These are phyloP conservation scores for Penicilliopsis zonata DNA, from an alignment of 495 filamentous ascomycete species.

Conservation along the genomic window DNA sequence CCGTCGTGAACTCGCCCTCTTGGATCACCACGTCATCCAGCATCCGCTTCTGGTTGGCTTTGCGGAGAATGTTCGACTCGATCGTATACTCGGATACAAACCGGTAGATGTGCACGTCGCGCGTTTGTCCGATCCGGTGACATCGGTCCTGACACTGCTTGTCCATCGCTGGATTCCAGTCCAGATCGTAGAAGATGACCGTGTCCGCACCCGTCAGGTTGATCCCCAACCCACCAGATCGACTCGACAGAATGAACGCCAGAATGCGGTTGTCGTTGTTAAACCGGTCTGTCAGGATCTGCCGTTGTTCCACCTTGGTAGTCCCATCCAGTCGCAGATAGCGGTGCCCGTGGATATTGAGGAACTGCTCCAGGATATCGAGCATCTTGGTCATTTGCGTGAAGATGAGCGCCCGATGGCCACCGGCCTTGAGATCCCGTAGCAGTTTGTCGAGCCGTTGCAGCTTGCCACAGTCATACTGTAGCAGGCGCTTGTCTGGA, in stretches of 20 bases:
- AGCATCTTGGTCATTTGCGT: constrained; percentile 99
- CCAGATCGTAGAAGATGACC: constrained; percentile 90
- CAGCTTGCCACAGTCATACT: constrained; percentile 97
- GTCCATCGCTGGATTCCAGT: constrained; percentile 99
- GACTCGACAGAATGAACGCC: constrained; percentile 87
- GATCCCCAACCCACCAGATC: constrained; percentile 90
- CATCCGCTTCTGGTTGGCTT: constrained; percentile 94
- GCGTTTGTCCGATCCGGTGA: constrained; percentile 95
- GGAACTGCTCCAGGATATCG: constrained; percentile 92
- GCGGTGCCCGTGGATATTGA: constrained; percentile 95
- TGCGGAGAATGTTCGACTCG: constrained; percentile 95
- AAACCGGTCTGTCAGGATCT: constrained; percentile 92
- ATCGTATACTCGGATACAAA: constrained; percentile 97
- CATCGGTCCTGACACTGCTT: constrained; percentile 98
- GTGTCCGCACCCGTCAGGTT: constrained; percentile 62
- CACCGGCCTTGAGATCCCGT: constrained; percentile 74
- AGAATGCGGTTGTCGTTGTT: constrained; percentile 89
- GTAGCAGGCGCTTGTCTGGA: constrained; percentile 85
- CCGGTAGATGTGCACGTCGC: constrained; percentile 96
- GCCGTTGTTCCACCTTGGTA: constrained; percentile 89
- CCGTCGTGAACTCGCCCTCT: constrained; percentile 95
- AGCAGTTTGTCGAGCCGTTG: constrained; percentile 82
- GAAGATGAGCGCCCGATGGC: constrained; percentile 92
- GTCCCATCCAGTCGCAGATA: constrained; percentile 92
- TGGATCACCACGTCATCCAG: constrained; percentile 97